Base-by-base conservation (phyloP, 805 yeast species). In the Ogataea chonburiensis region DNA sequence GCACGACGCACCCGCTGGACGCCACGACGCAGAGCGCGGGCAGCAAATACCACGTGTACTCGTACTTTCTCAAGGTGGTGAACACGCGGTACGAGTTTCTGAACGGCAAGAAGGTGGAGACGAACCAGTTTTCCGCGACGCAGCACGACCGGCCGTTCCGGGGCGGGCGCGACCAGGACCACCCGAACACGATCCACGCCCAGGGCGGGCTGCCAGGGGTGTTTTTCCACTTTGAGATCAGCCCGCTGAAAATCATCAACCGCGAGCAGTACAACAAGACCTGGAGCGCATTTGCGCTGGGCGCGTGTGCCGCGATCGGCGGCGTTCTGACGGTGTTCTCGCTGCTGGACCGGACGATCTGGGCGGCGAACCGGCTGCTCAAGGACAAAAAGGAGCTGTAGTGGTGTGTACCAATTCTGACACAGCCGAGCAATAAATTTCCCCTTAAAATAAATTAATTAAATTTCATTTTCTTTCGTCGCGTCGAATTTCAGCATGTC, bases 321-420 rank as follows among this genome's bases (percentile, higher is more conserved):
- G 97, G 98, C 31, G 88, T 93, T 8, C 68, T 93, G 41, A 89
- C 96, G 17, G 88, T 91, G 17, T 98, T 95, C 7, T 82, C 96
- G 0, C 77, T 89, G 23, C 61, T 89, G 30, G 98, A 93, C 60
- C 75, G 87, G 42, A 79, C 94, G 3, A 83, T 88, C 4, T 88
- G 86, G 76, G 91, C 86, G 9, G 96, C 96, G 1, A 89, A 88
- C 56, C 77, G 77, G 60, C 86, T 81, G 10, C 61, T 88, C 19
- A 69, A 73, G 52, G 75, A 79, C 14, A 82, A 85, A 60, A 84
- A 84, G 65, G 77, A 75, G 37, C 56, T 52, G 4, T 60, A 37
- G 40, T 5, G 31, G 13, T 16, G 21, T 7, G 4, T 12, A 22
- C 10, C 14, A 9, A 29, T 8, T 7, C 21, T 18, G 7, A n/a